phyloP scores from a whole-genome alignment of 169 alveolate genomes.

The Plasmodium chabaudi region DNA sequence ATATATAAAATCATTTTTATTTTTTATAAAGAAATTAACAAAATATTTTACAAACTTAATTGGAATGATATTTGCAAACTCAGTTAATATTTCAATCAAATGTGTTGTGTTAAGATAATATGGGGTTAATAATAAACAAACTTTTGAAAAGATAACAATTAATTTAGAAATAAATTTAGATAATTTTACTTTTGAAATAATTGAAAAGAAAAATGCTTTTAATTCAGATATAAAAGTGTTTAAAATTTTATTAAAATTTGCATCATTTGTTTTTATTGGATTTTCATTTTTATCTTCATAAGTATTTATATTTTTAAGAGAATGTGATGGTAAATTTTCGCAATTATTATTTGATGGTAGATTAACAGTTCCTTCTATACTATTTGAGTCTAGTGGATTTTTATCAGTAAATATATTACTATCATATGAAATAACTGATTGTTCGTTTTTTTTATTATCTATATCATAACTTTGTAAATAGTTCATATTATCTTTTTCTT shows the following conservation, averaged over 20 bases:
- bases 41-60: neutral
- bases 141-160: conserved; percentile 5
- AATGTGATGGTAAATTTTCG: neutral
- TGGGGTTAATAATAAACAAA: conserved; percentile 46
- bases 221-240: conserved; percentile 33
- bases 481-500: neutral
- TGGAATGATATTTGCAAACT: conserved; percentile 39
- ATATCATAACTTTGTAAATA: neutral
- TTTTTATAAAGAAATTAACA: conserved; percentile 7
- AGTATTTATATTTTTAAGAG: neutral
- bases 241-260: conserved; percentile 18
- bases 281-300: neutral
- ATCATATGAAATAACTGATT: neutral
- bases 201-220: conserved; percentile 34
- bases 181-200: conserved; percentile 15
- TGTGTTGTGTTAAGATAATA: conserved; percentile 27
- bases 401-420: neutral
- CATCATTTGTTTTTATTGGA: conserved; percentile 25
- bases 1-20: conserved; percentile 44
- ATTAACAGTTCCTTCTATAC: neutral
- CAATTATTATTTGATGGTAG: neutral
- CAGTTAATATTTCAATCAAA: conserved; percentile 32
- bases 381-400: neutral
- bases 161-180: conserved; percentile 8
- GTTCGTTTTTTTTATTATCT: neutral